A percentile compares a stretch with the other conserved stretches of the same genome.
These are phyloP conservation scores for Aspergillus versicolor DNA, from an alignment of 2,329 filamentous ascomycete genomes.

Conservation along the genomic window DNA sequence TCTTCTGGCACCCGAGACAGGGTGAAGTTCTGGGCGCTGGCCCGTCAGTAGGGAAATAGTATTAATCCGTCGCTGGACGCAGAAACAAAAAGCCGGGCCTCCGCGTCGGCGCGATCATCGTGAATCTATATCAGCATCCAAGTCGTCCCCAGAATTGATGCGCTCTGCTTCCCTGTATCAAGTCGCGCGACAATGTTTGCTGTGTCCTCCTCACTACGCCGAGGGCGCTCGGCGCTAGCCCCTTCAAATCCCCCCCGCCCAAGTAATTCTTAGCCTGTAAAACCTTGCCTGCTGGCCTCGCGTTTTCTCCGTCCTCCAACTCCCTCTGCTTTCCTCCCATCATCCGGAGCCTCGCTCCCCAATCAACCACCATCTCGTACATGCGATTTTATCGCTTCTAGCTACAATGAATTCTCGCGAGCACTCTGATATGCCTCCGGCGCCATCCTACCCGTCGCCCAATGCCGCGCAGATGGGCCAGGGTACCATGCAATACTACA, in stretches of 20 bases:
- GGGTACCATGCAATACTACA: conserved; percentile 44
- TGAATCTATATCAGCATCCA: conserved; percentile 27
- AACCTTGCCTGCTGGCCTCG: conserved; percentile 33
- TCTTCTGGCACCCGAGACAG: background rate
- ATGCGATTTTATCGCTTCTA: conserved; percentile 11
- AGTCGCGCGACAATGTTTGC: conserved; percentile 32
- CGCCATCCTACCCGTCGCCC: conserved; percentile 45
- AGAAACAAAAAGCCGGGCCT: conserved; percentile 43
- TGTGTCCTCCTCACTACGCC: conserved; percentile 31
- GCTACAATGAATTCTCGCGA: conserved; percentile 42
- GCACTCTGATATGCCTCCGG: conserved; percentile 44
- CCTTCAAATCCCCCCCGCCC: conserved; percentile 34
- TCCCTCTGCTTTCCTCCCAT: conserved; percentile 18
- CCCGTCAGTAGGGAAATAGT: conserved; percentile 36
- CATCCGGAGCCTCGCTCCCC: conserved; percentile 35
- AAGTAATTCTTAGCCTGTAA: conserved; percentile 38
- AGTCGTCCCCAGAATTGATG: conserved; percentile 15
- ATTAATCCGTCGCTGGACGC: conserved; percentile 42
- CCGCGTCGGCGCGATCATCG: conserved; percentile 36
- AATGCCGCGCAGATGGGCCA: conserved; percentile 46
- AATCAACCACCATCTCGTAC: conserved; percentile 21
- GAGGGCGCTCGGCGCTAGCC: conserved; percentile 33
- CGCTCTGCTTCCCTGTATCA: conserved; percentile 16
- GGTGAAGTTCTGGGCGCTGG: conserved; percentile 14
- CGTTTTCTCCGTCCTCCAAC: conserved; percentile 28